Evolutionary conservation across 495 filamentous ascomycete species (phyloP).

Genomic region (Penicillium pulvis): DNA sequence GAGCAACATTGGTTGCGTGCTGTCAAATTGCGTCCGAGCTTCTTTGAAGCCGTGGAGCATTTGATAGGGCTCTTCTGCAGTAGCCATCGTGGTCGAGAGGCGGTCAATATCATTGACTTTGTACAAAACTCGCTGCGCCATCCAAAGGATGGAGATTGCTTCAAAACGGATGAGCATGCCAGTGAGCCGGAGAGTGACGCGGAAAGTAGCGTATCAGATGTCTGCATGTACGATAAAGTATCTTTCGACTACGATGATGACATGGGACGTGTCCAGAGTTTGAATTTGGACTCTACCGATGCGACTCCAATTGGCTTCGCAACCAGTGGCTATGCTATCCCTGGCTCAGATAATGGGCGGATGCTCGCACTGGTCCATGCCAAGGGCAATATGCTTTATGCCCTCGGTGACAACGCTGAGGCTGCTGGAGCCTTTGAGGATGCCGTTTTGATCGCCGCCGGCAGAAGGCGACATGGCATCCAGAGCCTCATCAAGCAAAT

Average conservation of each 20-base stretch:
- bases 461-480: constrained; percentile 70
- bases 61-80: constrained; percentile 85
- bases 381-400: constrained; percentile 98
- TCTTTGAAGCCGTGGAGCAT: constrained; percentile 97
- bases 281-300: constrained; percentile 33
- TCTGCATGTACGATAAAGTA: constrained; percentile 55
- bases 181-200: constrained; percentile 59
- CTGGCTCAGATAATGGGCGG: constrained; percentile 88
- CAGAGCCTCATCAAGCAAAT: constrained; percentile 80
- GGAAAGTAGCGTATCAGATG: constrained; percentile 51
- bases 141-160: constrained; percentile 47
- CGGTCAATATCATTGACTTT: constrained; percentile 84
- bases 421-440: constrained; percentile 94
- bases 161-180: constrained; percentile 53
- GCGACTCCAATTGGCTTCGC: constrained; percentile 60
- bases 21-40: constrained; percentile 80
- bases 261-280: constrained; percentile 26
- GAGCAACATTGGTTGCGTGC: constrained; percentile 83
- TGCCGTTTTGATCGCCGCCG: constrained; percentile 86
- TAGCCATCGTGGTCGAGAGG: constrained; percentile 79
- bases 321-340: constrained; percentile 82
- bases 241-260: constrained; percentile 62
- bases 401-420: constrained; percentile 77
- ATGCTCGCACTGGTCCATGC: constrained; percentile 92
- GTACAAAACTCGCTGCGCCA: constrained; percentile 77